Evolutionary conservation across 768 basidiomycete genomes (phyloP).

Genomic region (Galerina sulciceps): DNA sequence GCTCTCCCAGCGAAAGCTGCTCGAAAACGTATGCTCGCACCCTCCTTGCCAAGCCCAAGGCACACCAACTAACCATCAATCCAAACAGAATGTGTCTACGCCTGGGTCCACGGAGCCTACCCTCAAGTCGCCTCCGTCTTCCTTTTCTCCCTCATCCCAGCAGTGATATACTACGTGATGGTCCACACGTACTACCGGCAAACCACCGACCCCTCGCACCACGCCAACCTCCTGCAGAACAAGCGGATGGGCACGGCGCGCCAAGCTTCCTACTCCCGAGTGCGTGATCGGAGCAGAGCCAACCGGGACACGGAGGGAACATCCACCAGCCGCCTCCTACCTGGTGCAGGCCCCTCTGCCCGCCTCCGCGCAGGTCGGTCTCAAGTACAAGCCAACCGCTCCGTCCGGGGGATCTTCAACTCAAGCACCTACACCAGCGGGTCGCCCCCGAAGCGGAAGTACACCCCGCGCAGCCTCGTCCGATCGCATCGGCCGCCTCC

Average conservation of each 20-base stretch:
- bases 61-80: neutral
- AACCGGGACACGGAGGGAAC: slow-evolving; percentile 9
- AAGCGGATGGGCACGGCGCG: neutral
- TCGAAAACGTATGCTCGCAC: slow-evolving; percentile 35
- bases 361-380: slow-evolving; percentile 13
- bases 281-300: slow-evolving; percentile 11
- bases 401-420: slow-evolving; percentile 16
- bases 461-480: slow-evolving; percentile 26
- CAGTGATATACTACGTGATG: slow-evolving; percentile 37
- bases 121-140: slow-evolving; percentile 41
- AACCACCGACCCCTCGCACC: slow-evolving; percentile 38
- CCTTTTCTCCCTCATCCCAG: slow-evolving; percentile 41
- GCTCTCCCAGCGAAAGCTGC: slow-evolving; percentile 29
- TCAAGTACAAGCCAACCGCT: slow-evolving; percentile 14
- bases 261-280: slow-evolving; percentile 3
- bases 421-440: slow-evolving; percentile 10
- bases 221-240: slow-evolving; percentile 32
- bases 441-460: slow-evolving; percentile 12
- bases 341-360: slow-evolving; percentile 12
- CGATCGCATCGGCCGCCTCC: slow-evolving; percentile 29
- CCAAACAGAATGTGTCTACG: slow-evolving; percentile 38
- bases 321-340: slow-evolving; percentile 17
- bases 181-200: slow-evolving; percentile 46
- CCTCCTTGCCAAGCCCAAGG: neutral
- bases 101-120: slow-evolving; percentile 41